Conservation (phyloP, 805 yeast species). For the Groenewaldozyma tartarivorans region DNA sequence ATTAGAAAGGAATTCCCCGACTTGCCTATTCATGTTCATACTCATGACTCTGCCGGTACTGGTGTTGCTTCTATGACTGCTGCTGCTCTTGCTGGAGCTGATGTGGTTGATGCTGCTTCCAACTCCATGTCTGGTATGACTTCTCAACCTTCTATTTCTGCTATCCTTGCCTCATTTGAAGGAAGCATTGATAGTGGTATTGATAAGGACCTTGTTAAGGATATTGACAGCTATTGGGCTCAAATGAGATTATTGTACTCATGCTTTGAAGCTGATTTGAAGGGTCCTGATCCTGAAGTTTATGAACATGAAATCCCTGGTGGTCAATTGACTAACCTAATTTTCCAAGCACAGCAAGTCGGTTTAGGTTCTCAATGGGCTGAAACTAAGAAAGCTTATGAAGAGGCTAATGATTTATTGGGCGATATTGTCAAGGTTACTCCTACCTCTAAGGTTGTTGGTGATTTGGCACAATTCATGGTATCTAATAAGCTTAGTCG, state of each 20-base stretch:
- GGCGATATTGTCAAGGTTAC: conserved; percentile 98
- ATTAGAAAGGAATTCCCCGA: conserved; percentile 83
- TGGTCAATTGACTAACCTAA: conserved; percentile 94
- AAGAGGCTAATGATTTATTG: conserved; percentile 77
- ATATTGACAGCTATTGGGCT: conserved; percentile 93
- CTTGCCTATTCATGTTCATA: conserved; percentile 95
- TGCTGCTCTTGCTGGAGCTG: conserved; percentile 93
- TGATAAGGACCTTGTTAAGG: conserved; percentile 57
- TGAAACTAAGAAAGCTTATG: conserved; percentile 90
- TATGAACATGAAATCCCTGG: conserved; percentile 99
- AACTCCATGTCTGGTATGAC: conserved; percentile 98
- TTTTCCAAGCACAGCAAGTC: conserved; percentile 98
- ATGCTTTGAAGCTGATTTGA: conserved; percentile 95
- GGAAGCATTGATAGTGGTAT: conserved; percentile 75
- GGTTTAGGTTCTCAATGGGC: conserved; percentile 96
- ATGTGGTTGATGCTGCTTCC: conserved; percentile 94
- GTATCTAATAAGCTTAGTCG: conserved; percentile 83
- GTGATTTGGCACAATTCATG: conserved; percentile 99
- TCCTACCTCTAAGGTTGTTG: conserved; percentile 99
- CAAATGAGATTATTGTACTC: conserved; percentile 96
- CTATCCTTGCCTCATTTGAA: conserved; percentile 84
- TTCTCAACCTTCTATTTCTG: conserved; percentile 94
- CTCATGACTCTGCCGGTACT: conserved; percentile 99
- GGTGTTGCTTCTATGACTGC: conserved; percentile 97
- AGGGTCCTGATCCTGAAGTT: conserved; percentile 99